phyloP scores from a whole-genome alignment of 2,329 filamentous ascomycete genomes.

The Beauveria rudraprayagi region DNA sequence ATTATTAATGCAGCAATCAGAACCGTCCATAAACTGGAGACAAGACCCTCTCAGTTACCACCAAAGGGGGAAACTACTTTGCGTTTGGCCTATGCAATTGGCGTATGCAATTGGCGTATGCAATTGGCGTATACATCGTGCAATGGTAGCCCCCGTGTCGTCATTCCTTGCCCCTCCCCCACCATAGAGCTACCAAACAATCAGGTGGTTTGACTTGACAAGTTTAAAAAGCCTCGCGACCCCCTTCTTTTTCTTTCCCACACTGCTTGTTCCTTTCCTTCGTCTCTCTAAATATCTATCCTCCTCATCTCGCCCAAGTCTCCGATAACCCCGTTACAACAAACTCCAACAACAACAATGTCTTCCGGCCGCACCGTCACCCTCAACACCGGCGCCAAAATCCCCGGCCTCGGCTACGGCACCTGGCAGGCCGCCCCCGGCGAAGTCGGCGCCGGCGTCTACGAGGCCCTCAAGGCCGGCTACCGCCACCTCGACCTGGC shows the following conservation, averaged over 20 bases:
- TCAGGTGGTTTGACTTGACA: background rate
- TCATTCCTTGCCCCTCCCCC: constrained; percentile 12
- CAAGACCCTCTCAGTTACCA: background rate
- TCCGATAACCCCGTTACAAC: background rate
- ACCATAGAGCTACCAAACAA: background rate
- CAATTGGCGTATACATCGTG: no score
- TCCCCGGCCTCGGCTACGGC: constrained; percentile 45
- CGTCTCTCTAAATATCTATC: no score
- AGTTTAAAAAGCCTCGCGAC: background rate
- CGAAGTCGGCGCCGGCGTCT: constrained; percentile 57
- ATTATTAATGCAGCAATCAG: background rate
- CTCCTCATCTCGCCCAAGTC: background rate
- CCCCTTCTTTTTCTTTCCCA: no score
- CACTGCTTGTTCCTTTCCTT: no score
- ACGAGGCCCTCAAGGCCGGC: constrained; percentile 52
- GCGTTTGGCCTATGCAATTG: no score
- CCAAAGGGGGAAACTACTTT: background rate
- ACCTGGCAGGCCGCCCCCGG: constrained; percentile 62
- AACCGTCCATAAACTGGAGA: background rate
- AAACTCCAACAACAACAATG: constrained; percentile 35
- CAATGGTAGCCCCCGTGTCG: background rate
- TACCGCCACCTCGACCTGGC: constrained; percentile 54
- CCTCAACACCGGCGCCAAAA: constrained; percentile 53
- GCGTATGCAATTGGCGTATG: no score
- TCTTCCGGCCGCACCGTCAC: constrained; percentile 46